Percentiles rank a stretch among this genome's conserved stretches.
Evolutionary conservation across 208 protist species (phyloP).

Genomic region (Wallacemonas sp.): DNA sequence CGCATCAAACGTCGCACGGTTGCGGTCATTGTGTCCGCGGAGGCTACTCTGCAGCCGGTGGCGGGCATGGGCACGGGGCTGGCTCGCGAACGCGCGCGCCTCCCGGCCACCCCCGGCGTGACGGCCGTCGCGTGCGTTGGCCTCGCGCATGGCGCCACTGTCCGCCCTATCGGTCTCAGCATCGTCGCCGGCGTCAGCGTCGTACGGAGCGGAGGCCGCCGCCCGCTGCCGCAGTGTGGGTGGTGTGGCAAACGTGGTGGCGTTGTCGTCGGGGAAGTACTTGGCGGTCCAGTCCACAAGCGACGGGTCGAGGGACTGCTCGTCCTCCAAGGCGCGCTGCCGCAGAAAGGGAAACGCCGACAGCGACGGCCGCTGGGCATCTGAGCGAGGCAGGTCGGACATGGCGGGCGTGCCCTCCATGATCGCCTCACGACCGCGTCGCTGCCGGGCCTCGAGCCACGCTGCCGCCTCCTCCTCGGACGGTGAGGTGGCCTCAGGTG

Average conservation of each 20-base stretch:
- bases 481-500: too few species aligned
- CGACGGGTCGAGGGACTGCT: conserved; percentile 77
- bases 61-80: conserved; percentile 35
- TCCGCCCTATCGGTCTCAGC: too few species aligned
- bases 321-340: conserved; percentile 72
- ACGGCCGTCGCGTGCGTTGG: conserved; percentile 13
- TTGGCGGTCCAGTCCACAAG: conserved; percentile 92
- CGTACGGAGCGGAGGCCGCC: neutral
- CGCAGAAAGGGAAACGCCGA: conserved; percentile 88
- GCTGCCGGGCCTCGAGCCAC: conserved; percentile 46
- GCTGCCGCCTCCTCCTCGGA: conserved; percentile 21
- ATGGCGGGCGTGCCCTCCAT: conserved; percentile 66
- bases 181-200: neutral
- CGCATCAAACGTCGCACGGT: conserved; percentile 83
- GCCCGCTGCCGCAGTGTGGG: conserved; percentile 52
- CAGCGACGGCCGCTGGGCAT: conserved; percentile 9
- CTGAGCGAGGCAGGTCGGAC: conserved; percentile 36
- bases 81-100: neutral
- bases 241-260: conserved; percentile 62
- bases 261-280: conserved; percentile 84
- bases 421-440: conserved; percentile 46
- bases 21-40: conserved; percentile 71
- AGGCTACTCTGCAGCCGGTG: conserved; percentile 71
- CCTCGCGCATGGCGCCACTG: too few species aligned
- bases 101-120: neutral